These are phyloP conservation scores for Aspergillus cristatus DNA, from an alignment of 495 filamentous ascomycete genomes.

Conservation along the genomic window DNA sequence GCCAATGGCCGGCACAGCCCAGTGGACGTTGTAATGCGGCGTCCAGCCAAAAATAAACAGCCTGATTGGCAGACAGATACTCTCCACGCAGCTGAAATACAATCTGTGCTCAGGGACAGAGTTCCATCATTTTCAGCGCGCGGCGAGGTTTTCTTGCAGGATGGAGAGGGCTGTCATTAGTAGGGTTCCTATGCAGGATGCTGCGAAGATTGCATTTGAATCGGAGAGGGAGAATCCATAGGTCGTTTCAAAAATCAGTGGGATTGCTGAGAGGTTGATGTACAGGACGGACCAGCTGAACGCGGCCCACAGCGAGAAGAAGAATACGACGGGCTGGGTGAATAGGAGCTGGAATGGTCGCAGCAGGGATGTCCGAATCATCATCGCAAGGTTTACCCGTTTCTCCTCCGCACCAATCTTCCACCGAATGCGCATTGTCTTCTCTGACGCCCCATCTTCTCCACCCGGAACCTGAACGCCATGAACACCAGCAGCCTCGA, in stretches of 20 bases:
- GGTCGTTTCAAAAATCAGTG: constrained; percentile 53
- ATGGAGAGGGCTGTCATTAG: constrained; percentile 54
- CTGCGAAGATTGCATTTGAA: constrained; percentile 51
- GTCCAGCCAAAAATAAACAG: constrained; percentile 65
- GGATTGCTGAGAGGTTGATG: constrained; percentile 59
- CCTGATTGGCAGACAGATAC: constrained; percentile 50
- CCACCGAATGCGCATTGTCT: constrained; percentile 52
- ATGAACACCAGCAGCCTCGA: constrained; percentile 44
- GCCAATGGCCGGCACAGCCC: constrained; percentile 58
- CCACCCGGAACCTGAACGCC: constrained; percentile 5
- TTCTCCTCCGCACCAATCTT: constrained; percentile 64
- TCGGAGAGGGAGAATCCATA: constrained; percentile 53
- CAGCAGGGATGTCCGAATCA: constrained; percentile 57
- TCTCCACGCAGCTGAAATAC: constrained; percentile 61
- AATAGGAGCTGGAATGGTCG: constrained; percentile 64
- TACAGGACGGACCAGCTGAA: constrained; percentile 75
- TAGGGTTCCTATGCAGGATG: constrained; percentile 49
- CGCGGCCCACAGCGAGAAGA: constrained; percentile 68
- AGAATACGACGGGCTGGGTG: constrained; percentile 77
- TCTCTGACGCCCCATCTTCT: constrained; percentile 28
- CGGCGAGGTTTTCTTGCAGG: constrained; percentile 45
- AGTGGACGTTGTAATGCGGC: constrained; percentile 47
- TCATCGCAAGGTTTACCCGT: constrained; percentile 46
- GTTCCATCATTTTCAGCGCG: constrained; percentile 18
- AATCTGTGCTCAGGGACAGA: constrained; percentile 60